A percentile compares a stretch with the other conserved stretches of the same genome.
phyloP scores from a whole-genome alignment of 202 grass and related monocot species.

The Eragrostis tef region DNA sequence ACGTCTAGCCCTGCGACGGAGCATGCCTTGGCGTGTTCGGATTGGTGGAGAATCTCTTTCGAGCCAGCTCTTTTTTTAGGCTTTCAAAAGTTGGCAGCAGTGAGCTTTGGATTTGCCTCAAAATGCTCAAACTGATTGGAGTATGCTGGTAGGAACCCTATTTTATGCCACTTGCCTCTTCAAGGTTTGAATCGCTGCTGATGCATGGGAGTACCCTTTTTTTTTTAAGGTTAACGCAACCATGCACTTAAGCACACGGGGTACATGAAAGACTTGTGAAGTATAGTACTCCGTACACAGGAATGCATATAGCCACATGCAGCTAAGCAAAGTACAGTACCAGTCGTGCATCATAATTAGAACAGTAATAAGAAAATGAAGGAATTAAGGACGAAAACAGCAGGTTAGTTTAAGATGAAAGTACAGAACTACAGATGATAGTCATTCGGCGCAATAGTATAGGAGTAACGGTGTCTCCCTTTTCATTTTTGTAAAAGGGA shows the following conservation, averaged over 20 bases:
- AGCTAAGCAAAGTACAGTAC: slow-evolving; percentile 15
- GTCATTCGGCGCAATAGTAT: neutral
- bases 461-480: neutral
- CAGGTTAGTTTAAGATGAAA: neutral
- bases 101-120: slow-evolving; percentile 51
- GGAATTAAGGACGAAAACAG: neutral
- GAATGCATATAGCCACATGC: neutral
- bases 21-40: slow-evolving; percentile 30
- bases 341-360: neutral
- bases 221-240: too few relatives aligned
- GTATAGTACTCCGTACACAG: neutral
- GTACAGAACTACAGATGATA: slow-evolving; percentile 23
- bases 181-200: neutral
- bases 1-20: slow-evolving; percentile 31
- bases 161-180: slow-evolving; percentile 25
- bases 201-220: neutral
- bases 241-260: neutral
- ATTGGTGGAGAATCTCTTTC: slow-evolving; percentile 58
- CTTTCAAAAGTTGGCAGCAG: slow-evolving; percentile 3
- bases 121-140: slow-evolving; percentile 38
- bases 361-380: neutral
- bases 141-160: neutral
- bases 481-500: neutral
- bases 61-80: neutral
- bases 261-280: neutral